These are phyloP conservation scores for Magnolia sinica DNA, from an alignment of 164 flowering plant genomes.

Conservation along the genomic window DNA sequence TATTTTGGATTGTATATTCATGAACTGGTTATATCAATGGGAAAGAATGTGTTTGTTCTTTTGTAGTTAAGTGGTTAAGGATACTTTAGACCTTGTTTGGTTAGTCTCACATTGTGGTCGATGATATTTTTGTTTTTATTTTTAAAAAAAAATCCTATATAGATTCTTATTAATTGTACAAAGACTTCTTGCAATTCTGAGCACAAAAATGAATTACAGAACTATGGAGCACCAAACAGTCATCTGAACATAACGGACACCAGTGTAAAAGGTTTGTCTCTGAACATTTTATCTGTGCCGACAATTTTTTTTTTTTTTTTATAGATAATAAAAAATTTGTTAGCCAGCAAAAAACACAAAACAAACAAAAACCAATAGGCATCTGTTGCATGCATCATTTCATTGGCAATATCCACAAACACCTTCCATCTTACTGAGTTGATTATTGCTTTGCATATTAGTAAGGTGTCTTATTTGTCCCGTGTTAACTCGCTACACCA, in stretches of 20 bases:
- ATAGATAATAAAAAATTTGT: background rate
- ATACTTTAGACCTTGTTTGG: background rate
- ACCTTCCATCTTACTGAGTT: no score
- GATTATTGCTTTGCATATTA: no score
- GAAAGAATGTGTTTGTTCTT: background rate
- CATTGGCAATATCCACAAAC: background rate
- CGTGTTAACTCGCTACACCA: background rate
- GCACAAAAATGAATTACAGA: background rate
- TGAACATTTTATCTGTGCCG: background rate
- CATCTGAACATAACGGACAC: background rate
- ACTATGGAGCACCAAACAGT: background rate
- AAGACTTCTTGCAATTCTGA: background rate
- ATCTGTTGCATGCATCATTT: background rate
- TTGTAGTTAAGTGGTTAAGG: no score
- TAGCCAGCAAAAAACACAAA: background rate
- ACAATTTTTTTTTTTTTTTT: background rate
- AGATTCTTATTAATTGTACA: background rate
- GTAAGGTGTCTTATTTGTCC: background rate
- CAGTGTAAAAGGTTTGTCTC: background rate
- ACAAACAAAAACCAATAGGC: background rate
- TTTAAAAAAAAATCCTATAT: no score
- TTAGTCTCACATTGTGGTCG: background rate
- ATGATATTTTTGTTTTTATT: background rate
- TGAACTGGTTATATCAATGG: no score
- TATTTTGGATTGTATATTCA: no score